A percentile compares a stretch with the other conserved stretches of the same genome.
phyloP scores from a whole-genome alignment of 192 early-diverging fungal species.

The Lunasporangiospora selenospora region DNA sequence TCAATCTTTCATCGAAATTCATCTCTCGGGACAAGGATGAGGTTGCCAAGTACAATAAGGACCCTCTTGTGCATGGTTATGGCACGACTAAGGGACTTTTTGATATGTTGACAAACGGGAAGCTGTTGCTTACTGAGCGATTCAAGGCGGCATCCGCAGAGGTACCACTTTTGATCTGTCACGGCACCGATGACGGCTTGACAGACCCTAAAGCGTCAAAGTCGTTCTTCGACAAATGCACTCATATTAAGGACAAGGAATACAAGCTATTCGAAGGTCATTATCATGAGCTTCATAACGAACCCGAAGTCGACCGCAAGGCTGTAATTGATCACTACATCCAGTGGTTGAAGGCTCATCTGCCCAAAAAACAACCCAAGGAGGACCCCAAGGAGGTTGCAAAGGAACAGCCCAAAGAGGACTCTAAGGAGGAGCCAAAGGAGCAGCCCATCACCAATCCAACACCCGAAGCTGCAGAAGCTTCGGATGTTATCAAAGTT shows the following conservation, averaged over 20 bases:
- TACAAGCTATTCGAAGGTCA: slow-evolving; percentile 22
- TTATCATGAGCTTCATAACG: slow-evolving; percentile 49
- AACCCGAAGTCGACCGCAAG: slow-evolving; percentile 42
- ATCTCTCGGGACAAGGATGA: slow-evolving; percentile 54
- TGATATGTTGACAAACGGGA: slow-evolving; percentile 60
- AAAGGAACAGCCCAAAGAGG: too few relatives aligned
- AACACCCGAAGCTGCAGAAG: too few relatives aligned
- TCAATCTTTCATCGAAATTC: slow-evolving; percentile 45
- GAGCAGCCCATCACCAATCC: too few relatives aligned
- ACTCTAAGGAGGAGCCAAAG: too few relatives aligned
- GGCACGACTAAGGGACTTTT: slow-evolving; percentile 50
- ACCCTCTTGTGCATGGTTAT: slow-evolving; percentile 64
- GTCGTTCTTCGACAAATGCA: slow-evolving; percentile 49
- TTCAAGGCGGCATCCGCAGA: slow-evolving; percentile 44
- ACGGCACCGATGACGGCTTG: slow-evolving; percentile 59
- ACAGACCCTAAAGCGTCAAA: slow-evolving; percentile 38
- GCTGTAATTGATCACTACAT: slow-evolving; percentile 49
- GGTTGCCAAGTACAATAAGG: slow-evolving; percentile 55
- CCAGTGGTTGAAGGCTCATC: slow-evolving; percentile 42
- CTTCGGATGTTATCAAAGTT: too few relatives aligned
- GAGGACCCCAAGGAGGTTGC: too few relatives aligned
- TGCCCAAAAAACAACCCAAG: too few relatives aligned
- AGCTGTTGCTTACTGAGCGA: slow-evolving; percentile 39
- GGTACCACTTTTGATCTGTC: slow-evolving; percentile 59
- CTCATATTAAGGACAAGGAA: slow-evolving; percentile 50